Base-by-base conservation (phyloP, 2,329 filamentous ascomycete species). In the Aspergillus novoparasiticus region DNA sequence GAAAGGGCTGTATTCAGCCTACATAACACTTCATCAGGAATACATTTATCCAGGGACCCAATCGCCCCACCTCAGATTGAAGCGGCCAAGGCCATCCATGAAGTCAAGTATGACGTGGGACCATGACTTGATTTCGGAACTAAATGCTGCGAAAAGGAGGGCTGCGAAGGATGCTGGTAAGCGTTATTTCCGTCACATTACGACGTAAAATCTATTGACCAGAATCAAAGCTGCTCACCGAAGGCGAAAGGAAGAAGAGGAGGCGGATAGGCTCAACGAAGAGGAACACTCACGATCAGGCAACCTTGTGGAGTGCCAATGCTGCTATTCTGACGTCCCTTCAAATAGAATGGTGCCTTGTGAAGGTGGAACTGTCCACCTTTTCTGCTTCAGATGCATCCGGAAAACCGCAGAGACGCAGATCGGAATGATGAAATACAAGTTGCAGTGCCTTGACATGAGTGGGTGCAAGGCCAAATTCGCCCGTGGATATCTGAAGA, bases 301-400 rank as follows among this genome's bases (percentile, higher is more conserved):
- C 0, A 82, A 85, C 21, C 80, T 89, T 46, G 76, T 82, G 12
- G 91, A 94, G 68, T 96, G 90, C 69, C 84, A 83, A 50, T 93
- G 91, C 71, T 96, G 93, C 76, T 95, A 86, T 71, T 81, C 82
- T 8, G 88, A 93, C 4, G 82, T 83, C 57, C 84, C 90, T 2
- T 76, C 87, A 53, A 91, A 91, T 68, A 84, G 88, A 55, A 87
- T 92, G 80, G 84, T 92, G 1, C 81, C 86, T 66, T 96, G 93
- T 74, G 78, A 87, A 57, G 87, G 84, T 19, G 81, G 84, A 0
- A 69, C 73, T 0, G 67, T 78, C 1, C 91, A 94, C 68, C 86
- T 85, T 72, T 94, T 94, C 75, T 96, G 93, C 75, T 81, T 82
- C 54, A 77, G 79, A 1, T 96, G 93, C 72, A 84, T 88, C 6